Evolutionary conservation across 2,329 filamentous ascomycete genomes (phyloP).

Genomic region (Fulvia fulva): DNA sequence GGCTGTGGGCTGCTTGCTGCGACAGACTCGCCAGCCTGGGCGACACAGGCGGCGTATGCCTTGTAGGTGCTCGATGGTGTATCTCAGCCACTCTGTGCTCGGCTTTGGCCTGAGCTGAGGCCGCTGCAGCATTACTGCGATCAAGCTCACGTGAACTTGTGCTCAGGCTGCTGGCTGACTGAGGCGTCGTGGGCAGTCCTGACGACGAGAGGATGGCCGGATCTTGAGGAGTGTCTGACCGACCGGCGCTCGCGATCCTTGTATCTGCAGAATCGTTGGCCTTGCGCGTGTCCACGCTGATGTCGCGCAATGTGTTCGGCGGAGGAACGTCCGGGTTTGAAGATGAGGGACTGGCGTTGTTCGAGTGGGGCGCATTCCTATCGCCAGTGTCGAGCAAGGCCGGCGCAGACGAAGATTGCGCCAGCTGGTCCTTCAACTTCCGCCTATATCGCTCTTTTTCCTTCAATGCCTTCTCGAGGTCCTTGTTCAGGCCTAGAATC

Average conservation of each 20-base stretch:
- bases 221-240: conserved; percentile 33
- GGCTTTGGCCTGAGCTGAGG: background rate
- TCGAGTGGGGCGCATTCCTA: conserved; percentile 15
- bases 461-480: conserved; percentile 83
- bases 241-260: conserved; percentile 16
- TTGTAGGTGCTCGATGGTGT: conserved; percentile 15
- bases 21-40: conserved; percentile 18
- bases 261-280: conserved; percentile 27
- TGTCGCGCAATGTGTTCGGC: conserved; percentile 19
- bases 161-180: conserved; percentile 20
- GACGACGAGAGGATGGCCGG: conserved; percentile 14
- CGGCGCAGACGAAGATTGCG: conserved; percentile 38
- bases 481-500: conserved; percentile 90
- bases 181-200: conserved; percentile 22
- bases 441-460: conserved; percentile 93
- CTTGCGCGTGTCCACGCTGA: conserved; percentile 28
- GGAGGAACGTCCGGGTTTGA: conserved; percentile 11
- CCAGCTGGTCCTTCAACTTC: conserved; percentile 74
- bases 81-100: background rate
- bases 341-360: conserved; percentile 30
- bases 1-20: conserved; percentile 6
- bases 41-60: conserved; percentile 23
- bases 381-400: conserved; percentile 20
- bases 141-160: conserved; percentile 16
- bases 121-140: conserved; percentile 7